Base-by-base conservation (phyloP, 1,139 yeast genomes). In the Hansenula sp. region DNA sequence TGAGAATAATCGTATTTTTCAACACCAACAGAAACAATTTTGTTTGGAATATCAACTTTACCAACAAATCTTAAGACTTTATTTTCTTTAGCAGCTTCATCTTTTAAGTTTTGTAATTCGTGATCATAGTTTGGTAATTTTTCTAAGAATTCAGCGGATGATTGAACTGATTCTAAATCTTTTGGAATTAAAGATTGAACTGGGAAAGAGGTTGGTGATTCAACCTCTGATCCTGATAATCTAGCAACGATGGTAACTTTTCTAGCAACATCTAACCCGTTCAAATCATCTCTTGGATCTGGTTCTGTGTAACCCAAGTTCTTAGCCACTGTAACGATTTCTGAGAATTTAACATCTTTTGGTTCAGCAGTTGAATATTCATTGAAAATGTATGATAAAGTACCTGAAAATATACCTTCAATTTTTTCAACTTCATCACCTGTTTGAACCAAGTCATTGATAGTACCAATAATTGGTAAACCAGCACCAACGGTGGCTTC, bases 401-500 rank as follows among this genome's bases (percentile, higher is more conserved):
- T 87, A 49, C 99, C 98, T 9, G 97, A 88, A 59, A 94, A 84
- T 56, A 92, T 90, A 51, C 98, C 99, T 68, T 92, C 97, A 52
- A 92, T 84, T 61, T 81, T 85, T 55, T 80, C 82, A 46, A 94
- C 78, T 66, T 87, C 80, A 64, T 92, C 98, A 49, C 98, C 98
- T 41, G 98, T 92, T 47, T 77, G 75, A 37, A 92, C 73, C 64
- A 92, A 73, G 62, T 92, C 98, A 58, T 80, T 83, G 58, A 92
- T 71, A 41, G 97, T 87, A 37, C 89, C 82, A 54, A 92, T 80
- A 49, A 92, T 79, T 46, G 99, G 99, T 60, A 94, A 75, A 42
- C 97, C 99, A 32, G 98, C 98, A 58, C 97, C 98, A 43, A 92
- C 98, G n/a, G 97, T 87, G 39, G 97, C 95, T 71, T 94, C 98